A percentile compares a stretch with the other conserved stretches of the same genome.
Conservation (phyloP, 257 asterid species). For the Solanum piurae region DNA sequence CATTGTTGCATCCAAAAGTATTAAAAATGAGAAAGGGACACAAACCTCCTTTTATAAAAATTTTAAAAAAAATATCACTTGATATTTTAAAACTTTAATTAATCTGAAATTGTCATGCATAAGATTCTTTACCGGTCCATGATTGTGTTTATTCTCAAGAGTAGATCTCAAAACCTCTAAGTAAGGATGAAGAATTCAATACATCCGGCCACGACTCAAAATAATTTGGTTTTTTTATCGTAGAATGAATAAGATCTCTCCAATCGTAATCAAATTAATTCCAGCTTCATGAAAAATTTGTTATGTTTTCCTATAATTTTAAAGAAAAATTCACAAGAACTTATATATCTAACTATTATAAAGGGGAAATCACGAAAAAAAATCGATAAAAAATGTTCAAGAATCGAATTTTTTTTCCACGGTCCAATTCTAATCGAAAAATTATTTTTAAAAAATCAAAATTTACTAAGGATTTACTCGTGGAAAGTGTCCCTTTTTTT, state of each 20-base stretch:
- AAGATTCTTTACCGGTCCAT: neutral
- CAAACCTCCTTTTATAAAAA: neutral
- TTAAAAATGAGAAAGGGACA: neutral
- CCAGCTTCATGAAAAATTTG: neutral
- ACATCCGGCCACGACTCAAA: neutral
- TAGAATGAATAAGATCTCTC: neutral
- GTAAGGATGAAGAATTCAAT: too few species aligned
- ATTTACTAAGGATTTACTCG: neutral
- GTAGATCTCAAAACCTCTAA: neutral
- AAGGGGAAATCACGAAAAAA: neutral
- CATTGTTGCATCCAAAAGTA: neutral
- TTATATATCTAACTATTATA: neutral
- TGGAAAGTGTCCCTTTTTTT: neutral
- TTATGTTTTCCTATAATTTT: neutral
- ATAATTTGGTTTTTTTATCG: neutral
- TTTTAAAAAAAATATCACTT: neutral
- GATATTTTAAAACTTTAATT: neutral
- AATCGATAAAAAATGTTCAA: too few species aligned
- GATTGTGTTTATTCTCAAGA: neutral
- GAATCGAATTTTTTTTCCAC: neutral
- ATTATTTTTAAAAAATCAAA: neutral
- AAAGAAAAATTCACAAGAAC: neutral
- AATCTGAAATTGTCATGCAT: neutral
- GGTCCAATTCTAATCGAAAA: neutral
- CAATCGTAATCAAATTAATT: neutral